phyloP scores from a whole-genome alignment of 257 asterid species.

The Misopates orontium region DNA sequence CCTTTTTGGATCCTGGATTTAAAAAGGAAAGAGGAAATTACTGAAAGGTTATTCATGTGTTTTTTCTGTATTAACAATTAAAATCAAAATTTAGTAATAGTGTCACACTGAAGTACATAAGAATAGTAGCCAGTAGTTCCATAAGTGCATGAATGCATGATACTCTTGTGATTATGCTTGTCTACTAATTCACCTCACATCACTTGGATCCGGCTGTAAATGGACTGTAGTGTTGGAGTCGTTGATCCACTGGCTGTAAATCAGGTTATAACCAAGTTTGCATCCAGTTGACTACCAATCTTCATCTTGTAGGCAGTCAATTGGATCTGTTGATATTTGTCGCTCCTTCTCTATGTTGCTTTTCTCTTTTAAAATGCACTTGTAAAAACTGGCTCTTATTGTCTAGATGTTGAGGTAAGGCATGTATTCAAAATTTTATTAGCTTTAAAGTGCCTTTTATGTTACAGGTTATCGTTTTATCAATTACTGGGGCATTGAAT shows the following conservation, averaged over 20 bases:
- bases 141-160: not conserved
- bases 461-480: constrained; percentile 72
- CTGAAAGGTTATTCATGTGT: not conserved
- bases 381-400: not conserved
- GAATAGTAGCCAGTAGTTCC: not conserved
- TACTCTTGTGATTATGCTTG: constrained; percentile 12
- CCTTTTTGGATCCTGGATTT: constrained; percentile 12
- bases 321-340: not conserved
- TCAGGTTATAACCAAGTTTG: not conserved
- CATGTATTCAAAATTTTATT: no score
- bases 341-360: not conserved
- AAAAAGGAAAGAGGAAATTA: constrained; percentile 1
- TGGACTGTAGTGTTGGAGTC: not conserved
- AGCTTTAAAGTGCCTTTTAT: constrained; percentile 8
- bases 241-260: not conserved
- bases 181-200: not conserved
- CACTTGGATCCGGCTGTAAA: not conserved
- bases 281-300: not conserved
- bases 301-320: constrained; percentile 12
- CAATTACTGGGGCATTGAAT: constrained; percentile 85
- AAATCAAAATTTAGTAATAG: constrained; percentile 1
- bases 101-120: not conserved
- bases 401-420: not conserved
- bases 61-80: constrained; percentile 16
- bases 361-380: not conserved